Base-by-base conservation (phyloP, 1,284 basidiomycete genomes). In the Salmacisia buchloeana region DNA sequence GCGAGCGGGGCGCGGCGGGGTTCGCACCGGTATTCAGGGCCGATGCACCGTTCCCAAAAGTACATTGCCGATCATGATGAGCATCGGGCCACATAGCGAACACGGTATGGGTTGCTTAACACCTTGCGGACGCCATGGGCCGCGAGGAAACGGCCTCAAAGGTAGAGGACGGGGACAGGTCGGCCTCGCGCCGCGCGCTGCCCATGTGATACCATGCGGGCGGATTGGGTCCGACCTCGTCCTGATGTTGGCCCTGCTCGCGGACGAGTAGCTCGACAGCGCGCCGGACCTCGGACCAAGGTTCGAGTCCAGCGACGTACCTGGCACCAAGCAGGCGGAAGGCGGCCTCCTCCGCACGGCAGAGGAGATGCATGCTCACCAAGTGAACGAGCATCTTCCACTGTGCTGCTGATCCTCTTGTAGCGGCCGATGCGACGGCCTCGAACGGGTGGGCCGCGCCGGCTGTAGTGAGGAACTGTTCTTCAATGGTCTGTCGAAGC, bases 291-390 rank as follows among this genome's bases (percentile, higher is more conserved):
- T 66, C 63, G 25, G 69, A 62, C 70, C 70, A 72, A 3, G 70
- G 68, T 29, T 72, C 70, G 0, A 66, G 65, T 0, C 66, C 68
- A 9, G 39, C 43, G n/a, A 72, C 70, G 23, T 72, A 72, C n/a
- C 70, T 41, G 2, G 70, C 70, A 3, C 66, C 68, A 3, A 72
- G 23, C 60, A 54, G 38, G 0, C 34, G 61, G 27, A 72, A 72
- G 1, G 56, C 59, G 18, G 49, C 31, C 46, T 68, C 66, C 52
- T 72, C 70, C 6, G 61, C 64, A 0, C 63, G 54, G 34, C 60
- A 25, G 33, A 58, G 56, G 5, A 71, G 57, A 1, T 62, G 65
- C 13, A 59, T 2, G 1, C 15, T 36, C 1, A 68, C 60, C 15
- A 39, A 59, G 31, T 63, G 63, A 0, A 61, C n/a, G 0, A 61